Evolutionary conservation across 1,284 basidiomycete genomes (phyloP), one percentile per base, ranked within the genome.

Genomic region (Ustilago loliicola): DNA sequence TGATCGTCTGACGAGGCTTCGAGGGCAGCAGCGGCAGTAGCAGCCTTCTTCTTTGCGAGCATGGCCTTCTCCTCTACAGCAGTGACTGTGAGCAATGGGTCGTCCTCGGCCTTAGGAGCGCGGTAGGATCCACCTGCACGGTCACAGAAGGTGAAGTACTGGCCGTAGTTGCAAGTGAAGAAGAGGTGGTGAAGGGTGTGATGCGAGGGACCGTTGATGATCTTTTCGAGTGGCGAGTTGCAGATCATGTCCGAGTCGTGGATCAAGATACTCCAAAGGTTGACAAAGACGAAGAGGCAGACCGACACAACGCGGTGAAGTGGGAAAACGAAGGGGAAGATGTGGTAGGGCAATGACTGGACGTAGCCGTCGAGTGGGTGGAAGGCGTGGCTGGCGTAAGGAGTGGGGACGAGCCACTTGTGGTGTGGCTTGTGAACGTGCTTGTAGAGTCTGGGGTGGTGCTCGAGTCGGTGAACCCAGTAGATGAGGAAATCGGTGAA

Each of bases 221-320:
- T 88, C 83, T 90, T 91, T 87, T 98, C 96, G 2, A 97, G 89
- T 8, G 92, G 89, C 85, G 94, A 93, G n/a, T 93, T 95, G 53
- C 93, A 94, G 86, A 98, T 92, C 95, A 99, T 98, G 88, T 99
- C 97, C n/a, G 94, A 96, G 87, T 99, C 96, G 87, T 99, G 96
- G 81, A 99, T 99, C 50, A 85, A 59, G 57, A 86, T 86, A 45
- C 66, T 72, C 85, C 85, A 86, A 11, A 85, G 50, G 55, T 86
- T 86, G 61, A 86, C 85, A 62, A 86, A 86, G n/a, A 84, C 83
- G 40, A 86, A 86, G 8, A 86, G 76, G 27, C 79, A 76, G 27
- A 86, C 78, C 48, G 83, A 86, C 10, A 86, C 47, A 45, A 77
- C 70, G 56, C 83, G 79, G 66, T 99, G 95, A 29, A 98, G 88